Base-by-base conservation (phyloP, 495 filamentous ascomycete species). In the Tuber magnatum region DNA sequence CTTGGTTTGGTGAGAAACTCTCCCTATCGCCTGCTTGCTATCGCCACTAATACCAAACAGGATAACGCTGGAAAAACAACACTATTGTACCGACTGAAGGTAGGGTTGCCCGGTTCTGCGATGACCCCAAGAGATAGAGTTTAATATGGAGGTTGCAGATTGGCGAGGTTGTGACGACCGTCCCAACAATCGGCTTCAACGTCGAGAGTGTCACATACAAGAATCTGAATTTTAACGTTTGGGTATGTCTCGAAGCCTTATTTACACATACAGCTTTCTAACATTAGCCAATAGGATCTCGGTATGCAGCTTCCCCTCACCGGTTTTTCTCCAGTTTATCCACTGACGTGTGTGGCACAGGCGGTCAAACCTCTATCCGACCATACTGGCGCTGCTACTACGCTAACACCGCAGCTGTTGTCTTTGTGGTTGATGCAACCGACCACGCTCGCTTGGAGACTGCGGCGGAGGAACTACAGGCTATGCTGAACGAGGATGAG, bases 361-460 rank as follows among this genome's bases (percentile, higher is more conserved):
- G 93, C 78, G 96, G 95, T 39, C 95, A 98, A 88, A 98, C 95
- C 22, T 93, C 91, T 72, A 98, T 99, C 82, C 90, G 95, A 78
- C 95, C 95, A 16, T 99, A 98, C 86, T 99, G 95, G 95, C 90
- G 95, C 80, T 98, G 96, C 84, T 99, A 99, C 87, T 99, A 98
- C 83, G 94, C 95, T 81, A 97, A 98, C 86, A 99, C 96, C 3
- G 95, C 96, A n/a, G 95, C 95, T 22, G 96, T 99, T 75, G 92
- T 99, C 79, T 99, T 99, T 85, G 95, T 99, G 74, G 94, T 99
- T 81, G 95, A 99, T 82, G 94, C 92, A 69, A 98, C 95, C 75
- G 95, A 99, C 88, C 94, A 97, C 81, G 93, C 97, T 77, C 92
- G 95, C 69, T 85, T 99, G 68, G 90, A 92, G 70, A 98, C 93